Percentiles rank a stretch among this genome's conserved stretches.
Evolutionary conservation across 1,284 basidiomycete genomes (phyloP).

Genomic region (Rhodotorula sp.): DNA sequence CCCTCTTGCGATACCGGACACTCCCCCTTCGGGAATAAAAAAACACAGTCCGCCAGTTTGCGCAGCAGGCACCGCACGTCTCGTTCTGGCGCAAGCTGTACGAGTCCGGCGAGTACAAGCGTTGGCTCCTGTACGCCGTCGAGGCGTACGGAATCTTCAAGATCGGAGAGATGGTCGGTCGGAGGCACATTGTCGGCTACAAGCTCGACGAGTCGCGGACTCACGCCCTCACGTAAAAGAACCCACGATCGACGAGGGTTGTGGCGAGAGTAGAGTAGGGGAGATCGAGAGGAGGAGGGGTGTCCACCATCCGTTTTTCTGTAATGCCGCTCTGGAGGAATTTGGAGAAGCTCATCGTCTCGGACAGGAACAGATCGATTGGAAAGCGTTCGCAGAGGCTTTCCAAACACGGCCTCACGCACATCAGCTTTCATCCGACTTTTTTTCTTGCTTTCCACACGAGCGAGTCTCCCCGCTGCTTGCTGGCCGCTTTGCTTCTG

Average conservation of each 20-base stretch:
- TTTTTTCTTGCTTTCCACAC: too few relatives aligned
- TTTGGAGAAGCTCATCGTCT: too few relatives aligned
- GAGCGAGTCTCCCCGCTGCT: too few relatives aligned
- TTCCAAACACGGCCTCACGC: too few relatives aligned
- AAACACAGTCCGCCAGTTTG: conserved; percentile 65
- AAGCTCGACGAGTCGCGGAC: conserved; percentile 48
- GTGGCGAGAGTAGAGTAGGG: too few relatives aligned
- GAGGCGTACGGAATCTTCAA: conserved; percentile 88
- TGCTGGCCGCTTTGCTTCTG: too few relatives aligned
- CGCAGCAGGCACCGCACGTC: conserved; percentile 62
- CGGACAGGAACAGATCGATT: too few relatives aligned
- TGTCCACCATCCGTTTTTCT: too few relatives aligned
- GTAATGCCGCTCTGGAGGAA: background rate
- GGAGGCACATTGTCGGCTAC: conserved; percentile 68
- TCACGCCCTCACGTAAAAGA: background rate
- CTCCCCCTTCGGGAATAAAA: background rate
- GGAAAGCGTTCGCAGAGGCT: too few relatives aligned
- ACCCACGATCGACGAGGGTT: background rate
- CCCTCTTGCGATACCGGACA: too few relatives aligned
- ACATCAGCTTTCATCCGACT: too few relatives aligned
- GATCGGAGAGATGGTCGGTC: conserved; percentile 86
- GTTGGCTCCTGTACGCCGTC: conserved; percentile 72
- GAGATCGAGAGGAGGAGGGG: background rate
- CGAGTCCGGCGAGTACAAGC: conserved; percentile 72
- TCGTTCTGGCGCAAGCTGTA: conserved; percentile 69